phyloP scores from a whole-genome alignment of 23 red algal species.

The Gracilaria caudata region DNA sequence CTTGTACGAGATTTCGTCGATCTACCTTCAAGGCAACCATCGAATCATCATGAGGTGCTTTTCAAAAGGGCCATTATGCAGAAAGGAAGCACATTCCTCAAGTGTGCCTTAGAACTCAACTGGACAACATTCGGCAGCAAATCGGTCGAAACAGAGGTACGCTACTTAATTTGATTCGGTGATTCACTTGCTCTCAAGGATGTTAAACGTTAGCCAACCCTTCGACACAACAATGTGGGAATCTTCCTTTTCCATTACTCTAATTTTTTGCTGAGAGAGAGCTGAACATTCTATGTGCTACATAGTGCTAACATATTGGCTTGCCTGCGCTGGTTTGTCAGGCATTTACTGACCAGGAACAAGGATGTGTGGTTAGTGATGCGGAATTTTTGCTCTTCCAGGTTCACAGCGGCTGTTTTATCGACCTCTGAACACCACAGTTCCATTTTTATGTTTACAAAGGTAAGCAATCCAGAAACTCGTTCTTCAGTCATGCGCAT shows the following conservation, averaged over 20 bases:
- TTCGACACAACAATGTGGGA: constrained; percentile 31
- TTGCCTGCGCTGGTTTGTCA: neutral
- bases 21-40: too few species aligned
- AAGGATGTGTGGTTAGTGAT: neutral
- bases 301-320: neutral
- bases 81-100: neutral
- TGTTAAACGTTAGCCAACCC: constrained; percentile 35
- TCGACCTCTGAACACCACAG: neutral
- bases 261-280: constrained; percentile 39
- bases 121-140: neutral
- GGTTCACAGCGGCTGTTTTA: neutral
- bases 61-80: too few species aligned
- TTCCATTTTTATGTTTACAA: neutral
- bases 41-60: too few species aligned
- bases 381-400: neutral
- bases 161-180: neutral
- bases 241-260: constrained; percentile 46
- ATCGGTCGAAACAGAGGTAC: neutral
- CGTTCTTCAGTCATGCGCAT: neutral
- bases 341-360: neutral
- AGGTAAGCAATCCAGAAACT: neutral
- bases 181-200: neutral
- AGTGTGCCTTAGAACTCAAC: neutral
- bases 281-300: neutral
- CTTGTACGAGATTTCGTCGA: too few species aligned